Base-by-base conservation (phyloP, 164 flowering plant species). In the Buxus sempervirens region DNA sequence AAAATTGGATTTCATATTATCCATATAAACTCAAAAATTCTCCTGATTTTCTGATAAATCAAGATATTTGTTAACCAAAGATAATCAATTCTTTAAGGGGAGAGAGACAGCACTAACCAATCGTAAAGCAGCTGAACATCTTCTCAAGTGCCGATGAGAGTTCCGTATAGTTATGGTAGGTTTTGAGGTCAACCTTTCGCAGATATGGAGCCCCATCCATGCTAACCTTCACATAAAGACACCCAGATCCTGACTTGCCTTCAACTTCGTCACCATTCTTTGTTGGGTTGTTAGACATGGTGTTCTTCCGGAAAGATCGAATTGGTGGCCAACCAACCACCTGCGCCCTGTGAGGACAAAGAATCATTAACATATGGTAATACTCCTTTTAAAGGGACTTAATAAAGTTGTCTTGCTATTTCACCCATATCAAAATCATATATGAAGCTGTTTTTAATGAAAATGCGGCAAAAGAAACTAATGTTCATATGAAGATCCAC, bases 311-410 rank as follows among this genome's bases (percentile, higher is more conserved):
- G 71, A 84, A 90, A 5, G 96, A 87, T 26, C 91, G 83, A 66
- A 93, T 84, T 70, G 98, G 98, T 49, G 98, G 98, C 98, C 98
- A 93, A 75, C 98, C 98, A 23, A 93, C 91, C 57, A 91, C 92
- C 69, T 85, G 94, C 62, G 88, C 86, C 83, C 97, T 91, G 86
- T 70, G 59, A 14, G 42, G 53, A 28, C 1, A 16, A 13, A 63
- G 4, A 53, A 42, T 45, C n/a, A 27, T 38, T 5, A 16, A 56
- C 32, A 58, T 45, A 18, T 36, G 7, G 13, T 15, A 25, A 19
- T 24, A 18, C 58, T 54, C 19, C 41, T 27, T 21, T 63, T 53
- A 26, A 26, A 25, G 53, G 24, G 27, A 4, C 20, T 21, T 24
- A 22, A 22, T 14, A 27, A 6, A 22, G 5, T 45, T 45, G 5